Percentiles rank a stretch among this genome's conserved stretches.
These are phyloP conservation scores for Leishmania turanica DNA, from an alignment of 208 protist genomes.

Conservation along the genomic window DNA sequence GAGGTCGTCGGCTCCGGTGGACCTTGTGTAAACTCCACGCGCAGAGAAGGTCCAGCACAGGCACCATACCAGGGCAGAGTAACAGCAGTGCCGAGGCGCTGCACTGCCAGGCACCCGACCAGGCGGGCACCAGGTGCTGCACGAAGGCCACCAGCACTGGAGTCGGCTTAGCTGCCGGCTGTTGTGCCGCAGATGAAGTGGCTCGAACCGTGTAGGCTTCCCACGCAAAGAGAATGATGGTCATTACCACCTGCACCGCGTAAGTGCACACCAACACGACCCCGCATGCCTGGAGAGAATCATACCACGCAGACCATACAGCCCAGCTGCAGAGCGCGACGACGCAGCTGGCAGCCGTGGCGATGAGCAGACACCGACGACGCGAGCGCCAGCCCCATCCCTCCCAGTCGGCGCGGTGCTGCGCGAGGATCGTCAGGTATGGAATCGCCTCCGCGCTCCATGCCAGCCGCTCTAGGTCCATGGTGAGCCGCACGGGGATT, in stretches of 20 bases:
- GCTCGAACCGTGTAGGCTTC: not conserved
- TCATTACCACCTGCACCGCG: constrained; percentile 8
- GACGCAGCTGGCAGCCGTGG: constrained; percentile 2
- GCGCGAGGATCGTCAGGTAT: constrained; percentile 36
- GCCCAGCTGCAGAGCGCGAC: constrained; percentile 29
- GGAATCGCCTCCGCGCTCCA: constrained; percentile 23
- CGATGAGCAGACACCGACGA: constrained; percentile 25
- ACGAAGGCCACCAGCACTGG: constrained; percentile 12
- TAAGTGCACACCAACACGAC: constrained; percentile 23
- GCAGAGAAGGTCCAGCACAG: constrained; percentile 27
- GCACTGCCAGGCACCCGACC: constrained; percentile 6
- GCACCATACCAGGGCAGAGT: constrained; percentile 16
- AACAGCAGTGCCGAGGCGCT: constrained; percentile 10
- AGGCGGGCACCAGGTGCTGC: constrained; percentile 17
- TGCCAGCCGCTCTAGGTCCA: constrained; percentile 34
- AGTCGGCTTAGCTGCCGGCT: not conserved
- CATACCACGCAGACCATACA: constrained; percentile 13
- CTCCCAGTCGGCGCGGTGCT: constrained; percentile 35
- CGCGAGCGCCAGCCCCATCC: constrained; percentile 46
- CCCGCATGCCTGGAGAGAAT: not conserved
- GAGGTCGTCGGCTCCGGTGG: constrained; percentile 9
- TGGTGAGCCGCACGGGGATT: constrained; percentile 28
- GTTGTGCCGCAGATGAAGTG: not conserved
- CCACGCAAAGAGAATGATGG: constrained; percentile 4
- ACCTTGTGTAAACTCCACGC: constrained; percentile 16